Base-by-base conservation (phyloP, 805 yeast genomes). In the Metschnikowia similis region DNA sequence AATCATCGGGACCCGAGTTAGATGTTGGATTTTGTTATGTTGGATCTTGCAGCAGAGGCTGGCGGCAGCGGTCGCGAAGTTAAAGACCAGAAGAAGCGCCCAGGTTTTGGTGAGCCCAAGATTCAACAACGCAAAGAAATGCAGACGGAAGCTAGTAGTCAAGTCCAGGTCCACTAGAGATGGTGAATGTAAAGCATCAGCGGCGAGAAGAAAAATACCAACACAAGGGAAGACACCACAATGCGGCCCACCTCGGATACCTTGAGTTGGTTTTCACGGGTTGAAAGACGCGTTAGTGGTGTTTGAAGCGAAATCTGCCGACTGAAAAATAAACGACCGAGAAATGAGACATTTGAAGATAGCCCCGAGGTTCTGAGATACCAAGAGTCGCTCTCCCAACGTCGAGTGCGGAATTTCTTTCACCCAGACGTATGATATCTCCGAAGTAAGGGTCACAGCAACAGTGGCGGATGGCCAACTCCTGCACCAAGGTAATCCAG, bases 1-100 rank as follows among this genome's bases (percentile, higher is more conserved):
- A 64, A 51, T 40, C 60, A 60, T 30, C 66, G 36, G 16, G 65
- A 59, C 1, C 68, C 67, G 48, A 62, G 61, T 48, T 62, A 63
- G 2, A 63, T 55, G 38, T 63, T 64, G n/a, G 66, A 62, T 49
- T 63, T 63, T 17, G 67, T n/a, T n/a, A n/a, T n/a, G n/a, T n/a
- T n/a, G n/a, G n/a, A n/a, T n/a, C n/a, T n/a, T n/a, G n/a, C n/a
- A n/a, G n/a, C n/a, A 60, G 17, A 63, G 29, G 28, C 63, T 56
- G 13, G 64, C 59, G 10, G 55, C 41, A n/a, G 62, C 47, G 11
- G 63, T 55, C 21, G 63, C 57, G 10, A 57, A 45, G 48, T 62
- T 62, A 51, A 62, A 63, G 1, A 49, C 35, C 41, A 49, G 52
- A 39, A 59, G 45, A 9, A 62, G 49, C 11, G 21, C 13, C 13